A percentile compares a stretch with the other conserved stretches of the same genome.
Evolutionary conservation across 2,329 filamentous ascomycete species (phyloP).

Genomic region (Dactylonectria macrodidyma): DNA sequence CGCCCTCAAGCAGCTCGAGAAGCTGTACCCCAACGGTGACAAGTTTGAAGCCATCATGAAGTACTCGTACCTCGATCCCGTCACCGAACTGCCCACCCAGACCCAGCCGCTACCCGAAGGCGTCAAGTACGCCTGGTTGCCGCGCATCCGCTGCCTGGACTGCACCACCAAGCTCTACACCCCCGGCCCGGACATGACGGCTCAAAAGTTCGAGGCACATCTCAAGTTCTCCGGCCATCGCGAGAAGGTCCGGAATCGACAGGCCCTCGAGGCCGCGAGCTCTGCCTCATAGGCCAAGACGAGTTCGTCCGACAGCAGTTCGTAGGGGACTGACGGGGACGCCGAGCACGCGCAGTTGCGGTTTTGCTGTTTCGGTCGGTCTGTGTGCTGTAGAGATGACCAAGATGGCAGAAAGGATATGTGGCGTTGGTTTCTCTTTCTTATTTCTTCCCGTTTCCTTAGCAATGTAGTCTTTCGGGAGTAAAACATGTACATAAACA

Average conservation of each 20-base stretch:
- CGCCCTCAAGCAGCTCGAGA: constrained; percentile 79
- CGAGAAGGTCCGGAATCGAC: constrained; percentile 70
- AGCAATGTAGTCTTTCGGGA: constrained; percentile 6
- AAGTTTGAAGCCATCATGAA: constrained; percentile 93
- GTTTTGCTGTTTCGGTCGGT: constrained; percentile 5
- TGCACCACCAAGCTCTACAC: constrained; percentile 96
- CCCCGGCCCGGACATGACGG: constrained; percentile 86
- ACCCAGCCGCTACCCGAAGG: constrained; percentile 71
- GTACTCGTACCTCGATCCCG: constrained; percentile 83
- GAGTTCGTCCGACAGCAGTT: not conserved
- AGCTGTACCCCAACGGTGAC: constrained; percentile 81
- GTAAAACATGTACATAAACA: constrained; percentile 29
- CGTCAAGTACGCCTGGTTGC: constrained; percentile 86
- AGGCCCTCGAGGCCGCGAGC: constrained; percentile 43
- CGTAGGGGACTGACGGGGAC: not conserved
- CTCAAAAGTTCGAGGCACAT: constrained; percentile 94
- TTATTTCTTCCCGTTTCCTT: constrained; percentile 18
- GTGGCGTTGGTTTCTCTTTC: constrained; percentile 33
- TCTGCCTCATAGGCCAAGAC: constrained; percentile 12
- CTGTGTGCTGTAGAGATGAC: constrained; percentile 29
- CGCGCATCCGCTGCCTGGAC: constrained; percentile 91
- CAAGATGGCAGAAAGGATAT: constrained; percentile 23
- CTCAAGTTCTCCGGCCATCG: constrained; percentile 87
- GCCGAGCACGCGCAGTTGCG: constrained; percentile 3
- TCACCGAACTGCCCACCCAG: constrained; percentile 76